Conservation (phyloP, 2,329 filamentous ascomycete species). For the Hortaea werneckii region DNA sequence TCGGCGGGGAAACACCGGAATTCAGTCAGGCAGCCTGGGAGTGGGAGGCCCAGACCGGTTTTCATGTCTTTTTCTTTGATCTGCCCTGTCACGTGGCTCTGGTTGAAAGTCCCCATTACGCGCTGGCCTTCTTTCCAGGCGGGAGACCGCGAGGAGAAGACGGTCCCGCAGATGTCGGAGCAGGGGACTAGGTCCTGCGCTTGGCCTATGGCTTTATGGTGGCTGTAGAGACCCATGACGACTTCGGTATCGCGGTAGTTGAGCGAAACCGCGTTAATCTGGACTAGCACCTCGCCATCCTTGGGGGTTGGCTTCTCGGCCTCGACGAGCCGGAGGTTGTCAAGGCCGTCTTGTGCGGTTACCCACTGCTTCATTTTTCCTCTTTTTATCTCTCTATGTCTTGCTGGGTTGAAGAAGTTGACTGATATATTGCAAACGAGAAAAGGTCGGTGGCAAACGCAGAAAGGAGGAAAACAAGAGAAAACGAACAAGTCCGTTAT, state of each 20-base stretch:
- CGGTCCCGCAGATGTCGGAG: constrained; percentile 59
- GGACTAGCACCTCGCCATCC: constrained; percentile 39
- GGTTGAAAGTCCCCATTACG: constrained; percentile 56
- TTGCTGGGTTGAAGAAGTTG: constrained; percentile 1
- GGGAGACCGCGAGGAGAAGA: constrained; percentile 42
- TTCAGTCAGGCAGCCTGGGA: constrained; percentile 47
- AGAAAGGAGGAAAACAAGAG: too few relatives aligned
- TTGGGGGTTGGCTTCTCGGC: constrained; percentile 25
- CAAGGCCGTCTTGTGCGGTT: constrained; percentile 33
- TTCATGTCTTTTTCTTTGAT: constrained; percentile 46
- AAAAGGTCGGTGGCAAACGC: too few relatives aligned
- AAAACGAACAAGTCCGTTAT: not conserved
- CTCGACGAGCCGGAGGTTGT: constrained; percentile 29
- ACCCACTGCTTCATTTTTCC: constrained; percentile 30
- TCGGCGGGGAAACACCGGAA: constrained; percentile 50
- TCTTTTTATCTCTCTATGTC: constrained; percentile 2
- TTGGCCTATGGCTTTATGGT: constrained; percentile 46
- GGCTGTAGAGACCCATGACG: constrained; percentile 54
- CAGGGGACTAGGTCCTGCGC: constrained; percentile 47
- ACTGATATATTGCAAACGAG: not conserved
- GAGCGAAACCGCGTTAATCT: constrained; percentile 42
- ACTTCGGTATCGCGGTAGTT: constrained; percentile 50
- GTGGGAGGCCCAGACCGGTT: constrained; percentile 51
- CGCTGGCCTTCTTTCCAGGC: constrained; percentile 50
- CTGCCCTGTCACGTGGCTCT: constrained; percentile 48